Conservation (phyloP, 2,329 filamentous ascomycete species). For the Allantophomopsis cytisporea region DNA sequence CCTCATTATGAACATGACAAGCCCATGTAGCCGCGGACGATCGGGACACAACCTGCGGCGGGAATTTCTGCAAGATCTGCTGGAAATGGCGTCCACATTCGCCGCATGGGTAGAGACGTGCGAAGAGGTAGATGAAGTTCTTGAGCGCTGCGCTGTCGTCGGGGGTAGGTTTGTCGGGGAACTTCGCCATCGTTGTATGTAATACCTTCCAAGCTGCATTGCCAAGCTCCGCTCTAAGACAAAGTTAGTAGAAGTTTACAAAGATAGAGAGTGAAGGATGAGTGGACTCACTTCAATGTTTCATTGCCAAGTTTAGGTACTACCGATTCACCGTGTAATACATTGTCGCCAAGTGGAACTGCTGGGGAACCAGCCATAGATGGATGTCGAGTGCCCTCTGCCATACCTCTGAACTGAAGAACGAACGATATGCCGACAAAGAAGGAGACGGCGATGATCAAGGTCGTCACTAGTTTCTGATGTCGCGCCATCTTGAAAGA, state of each 20-base stretch:
- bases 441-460: constrained; percentile 40
- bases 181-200: constrained; percentile 58
- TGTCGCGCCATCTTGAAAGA: constrained; percentile 15
- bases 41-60: constrained; percentile 49
- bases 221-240: constrained; percentile 38
- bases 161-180: constrained; percentile 48
- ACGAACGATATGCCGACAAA: constrained; percentile 47
- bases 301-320: constrained; percentile 74
- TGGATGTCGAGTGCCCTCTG: constrained; percentile 8
- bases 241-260: neutral
- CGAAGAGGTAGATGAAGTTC: constrained; percentile 53
- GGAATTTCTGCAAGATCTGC: constrained; percentile 43
- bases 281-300: constrained; percentile 56
- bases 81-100: constrained; percentile 59
- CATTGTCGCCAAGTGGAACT: constrained; percentile 24
- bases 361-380: constrained; percentile 6
- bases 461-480: constrained; percentile 35
- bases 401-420: constrained; percentile 19
- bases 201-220: constrained; percentile 57
- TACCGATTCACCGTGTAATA: constrained; percentile 57
- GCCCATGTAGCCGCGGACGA: constrained; percentile 54
- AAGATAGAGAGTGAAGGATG: neutral
- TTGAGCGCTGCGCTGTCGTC: constrained; percentile 50
- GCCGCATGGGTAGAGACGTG: constrained; percentile 56
- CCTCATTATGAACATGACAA: constrained; percentile 54